phyloP scores from a whole-genome alignment of 108 stramenopile species.

The Aurantiochytrium sp. region DNA sequence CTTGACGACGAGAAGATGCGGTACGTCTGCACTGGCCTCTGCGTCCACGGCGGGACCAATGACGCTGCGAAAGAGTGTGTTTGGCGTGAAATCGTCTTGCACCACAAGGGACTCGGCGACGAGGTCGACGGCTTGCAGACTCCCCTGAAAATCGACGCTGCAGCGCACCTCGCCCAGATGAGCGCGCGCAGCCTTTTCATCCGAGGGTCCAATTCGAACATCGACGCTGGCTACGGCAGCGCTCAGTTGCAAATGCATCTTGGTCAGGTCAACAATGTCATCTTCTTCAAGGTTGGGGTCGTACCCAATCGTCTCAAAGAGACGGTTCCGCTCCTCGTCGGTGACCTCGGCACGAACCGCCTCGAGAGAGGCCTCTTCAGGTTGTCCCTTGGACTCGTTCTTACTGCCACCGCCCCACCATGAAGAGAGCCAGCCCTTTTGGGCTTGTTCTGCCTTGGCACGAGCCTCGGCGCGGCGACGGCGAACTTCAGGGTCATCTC shows the following conservation, averaged over 20 bases:
- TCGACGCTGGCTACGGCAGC: neutral
- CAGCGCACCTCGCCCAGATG: neutral
- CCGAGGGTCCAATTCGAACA: neutral
- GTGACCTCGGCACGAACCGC: neutral
- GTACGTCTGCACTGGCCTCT: neutral
- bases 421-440: constrained; percentile 10
- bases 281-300: neutral
- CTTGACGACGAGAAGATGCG: neutral
- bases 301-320: neutral
- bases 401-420: neutral
- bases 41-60: neutral
- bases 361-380: neutral
- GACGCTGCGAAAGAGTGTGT: neutral
- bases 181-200: neutral
- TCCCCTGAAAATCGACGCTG: neutral
- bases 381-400: neutral
- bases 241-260: neutral
- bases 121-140: neutral
- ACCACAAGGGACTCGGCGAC: neutral
- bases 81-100: neutral
- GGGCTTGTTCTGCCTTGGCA: neutral
- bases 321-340: neutral
- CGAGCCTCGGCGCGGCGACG: neutral
- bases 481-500: neutral
- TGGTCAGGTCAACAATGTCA: neutral